Base-by-base conservation (phyloP, 768 basidiomycete genomes). In the Omphalotus guepiniiformis region DNA sequence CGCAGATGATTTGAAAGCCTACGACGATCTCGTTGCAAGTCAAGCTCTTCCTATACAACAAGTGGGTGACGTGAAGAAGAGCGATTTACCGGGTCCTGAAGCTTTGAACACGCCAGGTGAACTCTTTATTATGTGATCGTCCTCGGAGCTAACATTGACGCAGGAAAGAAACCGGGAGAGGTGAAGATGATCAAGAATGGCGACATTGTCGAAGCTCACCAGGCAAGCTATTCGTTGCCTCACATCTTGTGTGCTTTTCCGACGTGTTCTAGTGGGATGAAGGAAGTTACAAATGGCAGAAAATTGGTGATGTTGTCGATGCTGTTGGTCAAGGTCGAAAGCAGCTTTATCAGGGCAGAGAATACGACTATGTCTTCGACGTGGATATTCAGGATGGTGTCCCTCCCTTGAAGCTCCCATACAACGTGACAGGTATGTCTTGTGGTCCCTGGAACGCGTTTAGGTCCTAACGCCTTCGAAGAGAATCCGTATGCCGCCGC, bases 281-380 rank as follows among this genome's bases (percentile, higher is more conserved):
- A 21, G 23, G 18, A 19, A 39, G 68, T 32, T 69, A 65, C 15
- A 75, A 74, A 21, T 99, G 96, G 96, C 80, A 91, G 63, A 95
- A 94, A 63, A 82, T 98, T 27, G 96, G 96, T 19, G 88, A 94
- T 55, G 94, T 98, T 4, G 93, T 94, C 3, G 96, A 96, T 59
- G 94, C 93, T 16, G 88, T 95, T 42, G 89, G 93, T 19, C 82
- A 85, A 28, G 81, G 82, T n/a, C 76, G 92, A 48, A 94, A 90
- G 65, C 90, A 94, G 65, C 75, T 96, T n/a, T 86, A 88, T 59
- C 66, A 93, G 56, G 96, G 96, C 15, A 85, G 85, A 60, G 95
- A 98, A 67, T 99, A 94, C 60, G 96, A 99, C 67, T 96, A 96
- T 58, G 95, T 99, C n/a, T 97, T 98, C 58, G 94, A 96, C 59